These are phyloP conservation scores for Polytrichum commune DNA, from an alignment of 225 moss, liverwort and hornwort genomes.

Conservation along the genomic window DNA sequence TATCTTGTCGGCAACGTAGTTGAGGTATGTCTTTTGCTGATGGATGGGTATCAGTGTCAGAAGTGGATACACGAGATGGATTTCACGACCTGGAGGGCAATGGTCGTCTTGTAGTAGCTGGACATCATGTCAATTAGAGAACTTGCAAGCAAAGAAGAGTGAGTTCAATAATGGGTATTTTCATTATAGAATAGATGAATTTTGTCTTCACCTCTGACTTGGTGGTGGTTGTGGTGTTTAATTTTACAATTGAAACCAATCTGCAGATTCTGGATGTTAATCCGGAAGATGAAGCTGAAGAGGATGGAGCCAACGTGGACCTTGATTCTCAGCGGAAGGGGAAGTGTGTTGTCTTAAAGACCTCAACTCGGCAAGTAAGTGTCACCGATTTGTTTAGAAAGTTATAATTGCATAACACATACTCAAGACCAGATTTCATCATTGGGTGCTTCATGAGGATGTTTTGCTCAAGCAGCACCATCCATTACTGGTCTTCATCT, in stretches of 20 bases:
- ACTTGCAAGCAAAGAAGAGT: no score
- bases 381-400: background rate
- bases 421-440: background rate
- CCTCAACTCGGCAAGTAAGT: constrained; percentile 93
- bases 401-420: background rate
- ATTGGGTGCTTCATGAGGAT: background rate
- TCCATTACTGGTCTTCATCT: no score
- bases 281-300: constrained; percentile 95
- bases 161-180: background rate
- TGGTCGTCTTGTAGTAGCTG: no score
- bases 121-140: no score
- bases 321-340: constrained; percentile 97
- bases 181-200: background rate
- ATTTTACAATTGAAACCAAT: background rate
- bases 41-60: no score
- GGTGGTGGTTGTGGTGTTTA: constrained; percentile 6
- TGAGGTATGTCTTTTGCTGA: constrained; percentile 48
- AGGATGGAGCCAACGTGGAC: constrained; percentile 98
- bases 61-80: no score
- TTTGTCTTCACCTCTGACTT: constrained; percentile 8
- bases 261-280: constrained; percentile 88
- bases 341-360: constrained; percentile 97
- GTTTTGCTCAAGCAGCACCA: background rate
- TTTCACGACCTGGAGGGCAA: no score
- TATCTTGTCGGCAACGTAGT: constrained; percentile 96